A percentile compares a stretch with the other conserved stretches of the same genome.
Conservation (phyloP, 1,139 yeast species). For the Nakaseomyces delphensis region DNA sequence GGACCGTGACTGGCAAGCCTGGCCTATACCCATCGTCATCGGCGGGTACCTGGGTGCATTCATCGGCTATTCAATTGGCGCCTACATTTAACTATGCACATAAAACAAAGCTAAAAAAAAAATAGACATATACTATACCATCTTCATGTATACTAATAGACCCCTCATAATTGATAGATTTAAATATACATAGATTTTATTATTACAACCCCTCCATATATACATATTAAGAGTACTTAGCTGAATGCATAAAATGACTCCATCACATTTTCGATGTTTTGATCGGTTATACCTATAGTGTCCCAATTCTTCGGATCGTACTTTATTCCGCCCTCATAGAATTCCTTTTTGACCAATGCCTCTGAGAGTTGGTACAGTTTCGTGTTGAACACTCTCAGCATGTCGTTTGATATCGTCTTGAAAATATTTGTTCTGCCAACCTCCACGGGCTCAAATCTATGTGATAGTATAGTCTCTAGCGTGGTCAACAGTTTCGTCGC, state of each 20-base stretch:
- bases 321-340: conserved; percentile 19
- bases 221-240: background rate
- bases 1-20: conserved; percentile 95
- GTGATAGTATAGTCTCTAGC: conserved; percentile 18
- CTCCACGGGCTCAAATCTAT: conserved; percentile 9
- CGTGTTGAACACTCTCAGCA: conserved; percentile 14
- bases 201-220: conserved; percentile 2
- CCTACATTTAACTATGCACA: conserved; percentile 24
- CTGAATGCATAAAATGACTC: conserved; percentile 14
- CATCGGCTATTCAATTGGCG: conserved; percentile 40
- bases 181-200: background rate
- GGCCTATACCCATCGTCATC: conserved; percentile 88
- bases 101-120: background rate
- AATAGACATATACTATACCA: background rate
- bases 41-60: conserved; percentile 72
- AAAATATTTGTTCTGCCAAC: conserved; percentile 2
- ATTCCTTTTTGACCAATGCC: conserved; percentile 27
- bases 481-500: conserved; percentile 16
- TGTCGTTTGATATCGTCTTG: conserved; percentile 6
- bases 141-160: conserved; percentile 5
- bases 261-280: conserved; percentile 16
- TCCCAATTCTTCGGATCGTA: conserved; percentile 12
- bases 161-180: background rate
- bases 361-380: conserved; percentile 26
- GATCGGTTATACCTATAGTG: conserved; percentile 20